These are phyloP conservation scores for Lentinus brumalis DNA, from an alignment of 768 basidiomycete species.

Conservation along the genomic window DNA sequence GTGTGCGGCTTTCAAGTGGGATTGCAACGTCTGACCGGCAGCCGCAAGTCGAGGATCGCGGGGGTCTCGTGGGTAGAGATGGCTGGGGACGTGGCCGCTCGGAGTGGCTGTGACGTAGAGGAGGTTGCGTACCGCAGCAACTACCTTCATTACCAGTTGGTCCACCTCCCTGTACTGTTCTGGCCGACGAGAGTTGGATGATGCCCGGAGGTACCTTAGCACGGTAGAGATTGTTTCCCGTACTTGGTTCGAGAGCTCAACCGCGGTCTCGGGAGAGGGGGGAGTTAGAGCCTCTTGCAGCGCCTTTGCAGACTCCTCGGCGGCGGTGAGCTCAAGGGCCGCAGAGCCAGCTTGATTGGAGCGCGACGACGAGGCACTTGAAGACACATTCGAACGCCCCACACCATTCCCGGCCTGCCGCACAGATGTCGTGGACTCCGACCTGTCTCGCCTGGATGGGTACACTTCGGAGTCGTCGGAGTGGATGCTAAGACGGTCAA, in stretches of 20 bases:
- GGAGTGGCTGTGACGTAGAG: constrained; percentile 47
- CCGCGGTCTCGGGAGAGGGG: constrained; percentile 56
- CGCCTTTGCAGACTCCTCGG: constrained; percentile 66
- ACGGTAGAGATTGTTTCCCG: constrained; percentile 64
- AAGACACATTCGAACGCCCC: neutral
- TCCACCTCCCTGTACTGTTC: constrained; percentile 66
- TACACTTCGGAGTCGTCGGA: constrained; percentile 82
- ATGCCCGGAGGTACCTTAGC: constrained; percentile 58
- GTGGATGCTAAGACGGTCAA: constrained; percentile 61
- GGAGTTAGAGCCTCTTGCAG: constrained; percentile 63
- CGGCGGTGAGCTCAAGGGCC: constrained; percentile 47
- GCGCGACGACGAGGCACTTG: neutral
- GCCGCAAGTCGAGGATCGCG: constrained; percentile 47
- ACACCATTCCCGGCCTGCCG: constrained; percentile 15
- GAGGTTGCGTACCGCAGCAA: constrained; percentile 75
- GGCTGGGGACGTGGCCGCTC: constrained; percentile 59
- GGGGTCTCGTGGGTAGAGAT: constrained; percentile 51
- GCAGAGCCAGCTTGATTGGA: constrained; percentile 16
- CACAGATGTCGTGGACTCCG: constrained; percentile 20
- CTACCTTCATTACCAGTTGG: constrained; percentile 59
- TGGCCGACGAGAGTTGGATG: constrained; percentile 43
- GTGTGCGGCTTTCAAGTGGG: constrained; percentile 71
- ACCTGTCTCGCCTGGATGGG: constrained; percentile 40
- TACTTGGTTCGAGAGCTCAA: constrained; percentile 61
- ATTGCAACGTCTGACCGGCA: constrained; percentile 43